Conservation (phyloP, 2,329 filamentous ascomycete species). For the Alternaria brassicicola region DNA sequence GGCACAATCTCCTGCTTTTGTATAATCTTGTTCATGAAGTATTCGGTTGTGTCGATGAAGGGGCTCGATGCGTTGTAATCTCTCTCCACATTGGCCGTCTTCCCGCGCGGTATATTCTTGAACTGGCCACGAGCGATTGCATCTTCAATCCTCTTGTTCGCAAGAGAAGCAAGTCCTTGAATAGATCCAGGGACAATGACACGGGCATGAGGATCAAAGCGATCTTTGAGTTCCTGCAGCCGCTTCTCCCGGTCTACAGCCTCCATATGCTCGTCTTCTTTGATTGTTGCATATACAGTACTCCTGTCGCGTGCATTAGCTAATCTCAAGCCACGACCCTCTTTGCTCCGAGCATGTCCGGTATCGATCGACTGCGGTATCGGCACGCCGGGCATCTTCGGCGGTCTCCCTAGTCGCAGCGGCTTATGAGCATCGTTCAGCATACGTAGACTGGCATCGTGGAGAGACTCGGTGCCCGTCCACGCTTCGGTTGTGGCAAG, state of each 20-base stretch:
- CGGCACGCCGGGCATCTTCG: conserved; percentile 26
- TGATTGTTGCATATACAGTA: conserved; percentile 60
- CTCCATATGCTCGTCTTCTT: conserved; percentile 61
- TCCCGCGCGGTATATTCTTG: conserved; percentile 69
- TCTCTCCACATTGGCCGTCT: conserved; percentile 79
- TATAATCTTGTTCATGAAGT: conserved; percentile 98
- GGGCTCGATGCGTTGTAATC: conserved; percentile 84
- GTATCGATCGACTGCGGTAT: conserved; percentile 42
- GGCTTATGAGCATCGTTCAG: conserved; percentile 67
- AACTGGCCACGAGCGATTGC: conserved; percentile 93
- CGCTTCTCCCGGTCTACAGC: conserved; percentile 75
- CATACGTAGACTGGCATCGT: conserved; percentile 83
- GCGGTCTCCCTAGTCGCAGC: conserved; percentile 30
- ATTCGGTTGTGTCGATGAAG: conserved; percentile 95
- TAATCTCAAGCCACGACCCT: conserved; percentile 51
- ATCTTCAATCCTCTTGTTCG: conserved; percentile 91
- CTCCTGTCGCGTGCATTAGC: conserved; percentile 65
- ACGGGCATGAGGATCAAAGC: conserved; percentile 75
- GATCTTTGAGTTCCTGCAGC: conserved; percentile 75
- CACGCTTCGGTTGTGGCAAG: conserved; percentile 73
- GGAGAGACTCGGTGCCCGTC: conserved; percentile 75
- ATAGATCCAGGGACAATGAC: conserved; percentile 78
- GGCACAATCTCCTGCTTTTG: conserved; percentile 94
- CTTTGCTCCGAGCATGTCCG: conserved; percentile 48
- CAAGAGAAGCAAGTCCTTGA: conserved; percentile 78